Base-by-base conservation (phyloP, 129 eudicot genomes). In the Escallonia herrerae region DNA sequence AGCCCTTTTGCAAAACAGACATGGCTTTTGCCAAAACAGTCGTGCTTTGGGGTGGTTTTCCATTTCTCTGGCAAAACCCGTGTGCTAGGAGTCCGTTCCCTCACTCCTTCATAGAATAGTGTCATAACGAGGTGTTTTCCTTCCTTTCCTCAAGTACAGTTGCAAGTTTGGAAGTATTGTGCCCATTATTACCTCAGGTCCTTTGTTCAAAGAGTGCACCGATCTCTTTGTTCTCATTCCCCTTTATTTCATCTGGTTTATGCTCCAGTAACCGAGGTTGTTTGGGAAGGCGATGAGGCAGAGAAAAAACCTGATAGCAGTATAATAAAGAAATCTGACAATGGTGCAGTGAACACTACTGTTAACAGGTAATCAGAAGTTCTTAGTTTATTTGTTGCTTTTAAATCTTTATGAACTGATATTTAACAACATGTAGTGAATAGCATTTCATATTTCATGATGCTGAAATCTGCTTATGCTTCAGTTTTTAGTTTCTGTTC, bases 251-350 rank as follows among this genome's bases (percentile, higher is more conserved):
- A 8, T 71, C 39, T 72, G 58, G 52, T 62, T 37, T 39, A 53
- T 71, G 59, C 54, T 66, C 67, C 85, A 94, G 99, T 94, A 64
- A 80, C 99, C 37, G 99, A 94, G 74, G 99, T 94, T 74, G 93
- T 89, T 22, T 94, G 99, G 97, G 99, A 94, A 75, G 95, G 90
- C 40, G 88, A 82, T 37, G 99, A 82, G 80, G 64, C 79, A 63
- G 90, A 84, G 47, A 47, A 69, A 49, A 84, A 77, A 65, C 48
- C 77, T 67, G 82, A 72, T 58, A 74, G 54, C 37, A 65, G 56
- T 77, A 62, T 85, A 67, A 65, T 48, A 22, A 83, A 81, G 71
- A 72, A 73, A 66, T 71, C 67, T 56, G 78, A 72, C 66, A 80
- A 57, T 67, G 53, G 64, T 66, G 55, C 77, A 7, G 79, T 72